These are phyloP conservation scores for Avena sativa DNA, from an alignment of 176 grass and related monocot genomes.

Conservation along the genomic window DNA sequence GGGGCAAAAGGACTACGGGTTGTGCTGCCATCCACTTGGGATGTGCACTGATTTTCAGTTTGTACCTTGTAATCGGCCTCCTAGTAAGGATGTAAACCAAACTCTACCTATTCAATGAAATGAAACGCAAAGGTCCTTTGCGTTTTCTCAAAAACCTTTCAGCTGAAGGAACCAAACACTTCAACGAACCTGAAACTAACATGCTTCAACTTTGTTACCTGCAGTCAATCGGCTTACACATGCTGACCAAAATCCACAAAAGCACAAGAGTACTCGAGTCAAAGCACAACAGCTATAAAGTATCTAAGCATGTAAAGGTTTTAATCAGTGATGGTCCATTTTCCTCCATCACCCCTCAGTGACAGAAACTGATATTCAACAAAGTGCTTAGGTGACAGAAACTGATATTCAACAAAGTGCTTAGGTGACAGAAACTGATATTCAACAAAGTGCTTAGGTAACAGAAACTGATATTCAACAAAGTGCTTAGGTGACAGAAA, in stretches of 20 bases:
- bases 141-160: neutral
- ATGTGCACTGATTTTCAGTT: too few species aligned
- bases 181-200: constrained; percentile 13
- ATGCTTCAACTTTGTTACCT: neutral
- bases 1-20: too few species aligned
- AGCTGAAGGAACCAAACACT: constrained; percentile 1
- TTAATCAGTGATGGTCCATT: constrained; percentile 5
- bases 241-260: neutral
- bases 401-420: neutral
- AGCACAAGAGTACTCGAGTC: neutral
- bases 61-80: too few species aligned
- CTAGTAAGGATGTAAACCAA: too few species aligned
- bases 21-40: too few species aligned
- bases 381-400: neutral
- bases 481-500: neutral
- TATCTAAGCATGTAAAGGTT: neutral
- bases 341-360: neutral
- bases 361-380: neutral
- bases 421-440: neutral
- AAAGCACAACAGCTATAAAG: neutral
- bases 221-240: neutral
- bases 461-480: neutral
- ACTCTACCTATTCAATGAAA: too few species aligned
- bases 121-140: too few species aligned
- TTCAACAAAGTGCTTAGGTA: neutral